A percentile compares a stretch with the other conserved stretches of the same genome.
phyloP scores from a whole-genome alignment of 768 basidiomycete genomes.

The Phanerodontia chrysosporium region DNA sequence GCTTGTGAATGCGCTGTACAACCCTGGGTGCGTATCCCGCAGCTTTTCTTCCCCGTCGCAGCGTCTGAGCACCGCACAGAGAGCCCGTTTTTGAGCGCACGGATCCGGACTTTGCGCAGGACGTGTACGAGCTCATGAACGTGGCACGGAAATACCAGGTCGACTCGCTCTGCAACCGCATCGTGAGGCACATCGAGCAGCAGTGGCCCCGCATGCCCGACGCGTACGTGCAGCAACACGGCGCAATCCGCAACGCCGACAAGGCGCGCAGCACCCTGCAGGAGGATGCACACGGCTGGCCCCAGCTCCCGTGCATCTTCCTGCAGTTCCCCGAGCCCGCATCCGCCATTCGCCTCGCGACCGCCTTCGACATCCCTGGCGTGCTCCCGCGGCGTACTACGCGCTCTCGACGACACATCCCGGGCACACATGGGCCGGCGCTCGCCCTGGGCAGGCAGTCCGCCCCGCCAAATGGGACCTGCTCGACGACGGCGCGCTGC shows the following conservation, averaged over 20 bases:
- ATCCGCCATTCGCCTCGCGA: conserved; percentile 25
- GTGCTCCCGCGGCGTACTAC: conserved; percentile 28
- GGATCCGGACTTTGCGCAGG: conserved; percentile 28
- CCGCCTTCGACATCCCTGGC: conserved; percentile 22
- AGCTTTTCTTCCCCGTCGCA: not conserved
- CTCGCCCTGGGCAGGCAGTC: too few relatives aligned
- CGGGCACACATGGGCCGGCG: not conserved
- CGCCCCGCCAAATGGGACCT: too few relatives aligned
- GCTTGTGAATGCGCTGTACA: conserved; percentile 24
- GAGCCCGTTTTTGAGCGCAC: conserved; percentile 23
- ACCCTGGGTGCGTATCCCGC: conserved; percentile 21
- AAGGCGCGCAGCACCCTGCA: conserved; percentile 33
- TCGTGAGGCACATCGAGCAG: conserved; percentile 24
- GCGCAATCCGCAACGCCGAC: conserved; percentile 10
- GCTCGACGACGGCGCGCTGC: too few relatives aligned
- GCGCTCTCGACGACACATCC: conserved; percentile 16
- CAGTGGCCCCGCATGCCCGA: not conserved
- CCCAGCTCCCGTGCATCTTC: conserved; percentile 22
- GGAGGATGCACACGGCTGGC: conserved; percentile 25
- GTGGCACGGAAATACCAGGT: conserved; percentile 33
- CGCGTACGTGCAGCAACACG: not conserved
- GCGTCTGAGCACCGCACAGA: conserved; percentile 14
- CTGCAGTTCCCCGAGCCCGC: conserved; percentile 27
- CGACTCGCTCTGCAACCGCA: conserved; percentile 26
- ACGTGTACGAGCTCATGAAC: conserved; percentile 26